Conservation (phyloP, 106 monocot species). For the Dioscorea dumetorum region DNA sequence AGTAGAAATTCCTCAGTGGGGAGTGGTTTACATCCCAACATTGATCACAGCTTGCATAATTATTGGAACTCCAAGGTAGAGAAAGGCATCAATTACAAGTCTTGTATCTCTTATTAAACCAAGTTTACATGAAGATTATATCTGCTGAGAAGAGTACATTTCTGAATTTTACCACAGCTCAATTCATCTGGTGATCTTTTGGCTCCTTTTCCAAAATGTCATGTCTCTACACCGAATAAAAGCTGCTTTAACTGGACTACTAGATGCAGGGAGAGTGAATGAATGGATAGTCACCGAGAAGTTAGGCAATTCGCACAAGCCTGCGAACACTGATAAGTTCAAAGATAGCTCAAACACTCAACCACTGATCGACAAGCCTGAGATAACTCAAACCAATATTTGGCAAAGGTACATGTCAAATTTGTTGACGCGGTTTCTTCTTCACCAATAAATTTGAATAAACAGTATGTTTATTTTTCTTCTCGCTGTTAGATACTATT, state of each 20-base stretch:
- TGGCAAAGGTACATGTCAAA: constrained; percentile 30
- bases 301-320: constrained; percentile 39
- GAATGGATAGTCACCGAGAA: constrained; percentile 79
- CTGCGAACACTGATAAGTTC: constrained; percentile 1
- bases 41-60: constrained; percentile 33
- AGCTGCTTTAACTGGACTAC: constrained; percentile 46
- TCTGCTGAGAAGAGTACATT: no score
- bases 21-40: constrained; percentile 27
- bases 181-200: constrained; percentile 47
- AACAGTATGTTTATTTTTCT: background rate
- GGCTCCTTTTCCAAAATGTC: constrained; percentile 67
- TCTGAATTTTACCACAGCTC: constrained; percentile 27
- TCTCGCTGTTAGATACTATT: constrained; percentile 26
- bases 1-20: constrained; percentile 40
- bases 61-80: constrained; percentile 46
- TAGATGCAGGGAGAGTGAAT: constrained; percentile 54
- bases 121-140: no score
- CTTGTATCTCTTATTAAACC: background rate
- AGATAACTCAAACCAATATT: constrained; percentile 10
- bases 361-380: constrained; percentile 7
- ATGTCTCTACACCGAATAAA: constrained; percentile 73
- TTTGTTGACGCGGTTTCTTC: background rate
- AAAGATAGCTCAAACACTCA: constrained; percentile 10
- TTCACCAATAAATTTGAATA: background rate
- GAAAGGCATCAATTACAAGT: background rate